Conservation (phyloP, 257 asterid genomes). For the Cinchona pubescens region DNA sequence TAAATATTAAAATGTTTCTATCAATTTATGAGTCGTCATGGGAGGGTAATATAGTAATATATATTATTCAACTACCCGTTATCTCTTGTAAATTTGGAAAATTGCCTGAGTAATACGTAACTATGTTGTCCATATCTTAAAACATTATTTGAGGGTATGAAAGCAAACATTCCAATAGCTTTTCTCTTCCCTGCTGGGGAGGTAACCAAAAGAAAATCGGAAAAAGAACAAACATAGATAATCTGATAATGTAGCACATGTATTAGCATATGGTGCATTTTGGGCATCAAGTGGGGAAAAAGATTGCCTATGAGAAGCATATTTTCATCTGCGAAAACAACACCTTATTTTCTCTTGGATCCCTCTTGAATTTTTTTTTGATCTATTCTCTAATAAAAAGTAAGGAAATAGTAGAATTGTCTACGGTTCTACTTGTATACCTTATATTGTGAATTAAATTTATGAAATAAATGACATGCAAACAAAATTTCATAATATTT, state of each 20-base stretch:
- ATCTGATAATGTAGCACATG: not conserved
- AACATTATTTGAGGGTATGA: not conserved
- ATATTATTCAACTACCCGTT: not conserved
- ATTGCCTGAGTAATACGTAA: not conserved
- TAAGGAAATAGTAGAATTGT: no score
- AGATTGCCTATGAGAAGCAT: not conserved
- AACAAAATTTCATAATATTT: no score
- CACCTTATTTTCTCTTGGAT: not conserved
- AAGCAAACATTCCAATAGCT: not conserved
- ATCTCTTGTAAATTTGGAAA: not conserved
- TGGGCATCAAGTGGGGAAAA: not conserved
- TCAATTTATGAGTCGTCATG: no score
- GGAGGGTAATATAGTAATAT: no score
- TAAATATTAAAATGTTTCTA: no score
- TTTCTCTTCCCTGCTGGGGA: not conserved
- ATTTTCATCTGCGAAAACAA: not conserved
- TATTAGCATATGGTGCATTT: constrained; percentile 1
- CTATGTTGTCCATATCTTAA: not conserved
- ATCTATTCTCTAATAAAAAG: not conserved
- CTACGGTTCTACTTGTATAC: no score
- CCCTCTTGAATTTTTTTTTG: not conserved
- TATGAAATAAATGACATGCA: no score
- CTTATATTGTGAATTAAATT: no score
- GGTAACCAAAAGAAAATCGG: not conserved
- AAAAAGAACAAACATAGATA: no score